Evolutionary conservation across 345 rosid genomes (phyloP).

Genomic region (Diplotaxis tenuifolia): DNA sequence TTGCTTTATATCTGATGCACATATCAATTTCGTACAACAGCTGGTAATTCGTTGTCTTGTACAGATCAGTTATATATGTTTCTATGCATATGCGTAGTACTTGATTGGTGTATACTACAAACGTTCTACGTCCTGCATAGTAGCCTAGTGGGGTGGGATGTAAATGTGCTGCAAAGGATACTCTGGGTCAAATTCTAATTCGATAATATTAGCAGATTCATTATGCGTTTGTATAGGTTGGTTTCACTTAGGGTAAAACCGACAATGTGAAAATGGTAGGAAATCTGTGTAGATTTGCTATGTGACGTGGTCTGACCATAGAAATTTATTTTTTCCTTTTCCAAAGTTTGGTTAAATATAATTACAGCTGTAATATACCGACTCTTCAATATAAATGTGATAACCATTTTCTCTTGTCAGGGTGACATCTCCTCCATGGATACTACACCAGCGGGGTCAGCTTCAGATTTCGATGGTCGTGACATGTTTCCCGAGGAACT

Average conservation of each 20-base stretch:
- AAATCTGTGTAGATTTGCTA: neutral
- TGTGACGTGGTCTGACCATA: neutral
- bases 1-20: constrained; percentile 68
- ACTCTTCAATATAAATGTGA: constrained; percentile 15
- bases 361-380: constrained; percentile 1
- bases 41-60: constrained; percentile 50
- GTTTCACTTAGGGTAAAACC: neutral
- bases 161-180: constrained; percentile 9
- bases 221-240: neutral
- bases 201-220: neutral
- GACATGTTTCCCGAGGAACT: constrained; percentile 41
- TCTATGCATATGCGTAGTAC: neutral
- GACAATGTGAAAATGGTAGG: constrained; percentile 3
- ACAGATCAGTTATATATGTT: constrained; percentile 2
- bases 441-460: constrained; percentile 19
- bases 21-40: constrained; percentile 63
- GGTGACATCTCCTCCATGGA: constrained; percentile 32
- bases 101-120: neutral
- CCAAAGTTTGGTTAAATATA: constrained; percentile 5
- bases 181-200: neutral
- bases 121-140: neutral
- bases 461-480: constrained; percentile 30
- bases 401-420: constrained; percentile 26
- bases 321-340: neutral
- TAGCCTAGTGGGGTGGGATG: constrained; percentile 5